Base-by-base conservation (phyloP, 495 filamentous ascomycete species). In the Mytilinidion resinicola region DNA sequence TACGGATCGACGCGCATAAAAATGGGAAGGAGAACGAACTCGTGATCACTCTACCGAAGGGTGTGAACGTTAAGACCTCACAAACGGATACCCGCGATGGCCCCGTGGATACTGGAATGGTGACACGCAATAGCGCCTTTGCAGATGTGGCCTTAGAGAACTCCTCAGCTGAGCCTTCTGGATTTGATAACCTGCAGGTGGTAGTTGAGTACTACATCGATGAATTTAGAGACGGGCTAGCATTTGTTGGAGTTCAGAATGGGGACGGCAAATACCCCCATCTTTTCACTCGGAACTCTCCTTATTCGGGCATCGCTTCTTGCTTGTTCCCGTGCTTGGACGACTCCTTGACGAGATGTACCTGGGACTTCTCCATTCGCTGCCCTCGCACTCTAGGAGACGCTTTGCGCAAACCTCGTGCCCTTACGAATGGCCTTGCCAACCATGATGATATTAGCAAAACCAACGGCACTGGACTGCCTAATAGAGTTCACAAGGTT, bases 311-410 rank as follows among this genome's bases (percentile, higher is more conserved):
- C n/a, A 81, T 81, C 38, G 86, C 89, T 5, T 91, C 83, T 54
- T 87, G 85, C 64, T 80, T 96, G 10, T 97, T 97, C 64, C 93
- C 93, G 9, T 96, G 91, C 62, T 77, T 96, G 21, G 95, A 97
- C 68, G 87, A 95, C 67, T 78, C 84, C 4, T 79, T 80, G 25
- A 82, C 87, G 34, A 81, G 89, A 54, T 92, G 85, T 68, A 83
- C 82, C 1, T 99, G 91, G 91, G 90, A 90, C 53, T 74, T 99
- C 21, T 86, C 85, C 1, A 85, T 98, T 58, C 91, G 84, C 42
- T 91, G 85, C 63, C 87, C 92, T 11, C 83, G 84, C 57, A 93
- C 90, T 0, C 73, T 98, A 7, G 90, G 90, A 10, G 91, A 93
- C 74, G 84, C 89, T n/a, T 85, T 91, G 49, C 17, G 39, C 47